phyloP scores from a whole-genome alignment of 176 grass and related monocot species.

The Miscanthus lutarioriparius region DNA sequence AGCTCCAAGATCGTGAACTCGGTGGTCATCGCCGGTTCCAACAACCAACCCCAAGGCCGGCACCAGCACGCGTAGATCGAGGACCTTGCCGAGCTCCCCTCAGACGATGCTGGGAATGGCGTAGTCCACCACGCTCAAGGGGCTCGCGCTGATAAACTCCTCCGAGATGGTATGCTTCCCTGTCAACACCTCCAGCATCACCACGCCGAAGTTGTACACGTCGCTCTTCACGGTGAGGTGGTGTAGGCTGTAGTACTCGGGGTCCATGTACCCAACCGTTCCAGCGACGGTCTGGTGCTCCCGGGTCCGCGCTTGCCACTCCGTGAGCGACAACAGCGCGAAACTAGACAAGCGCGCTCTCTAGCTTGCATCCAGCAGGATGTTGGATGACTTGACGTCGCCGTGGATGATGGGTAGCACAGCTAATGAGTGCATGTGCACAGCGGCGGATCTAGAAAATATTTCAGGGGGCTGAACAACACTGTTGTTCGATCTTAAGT shows the following conservation, averaged over 20 bases:
- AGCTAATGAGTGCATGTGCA: constrained; percentile 44
- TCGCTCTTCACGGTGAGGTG: constrained; percentile 56
- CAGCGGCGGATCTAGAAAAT: too few relatives aligned
- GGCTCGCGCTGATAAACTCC: not conserved
- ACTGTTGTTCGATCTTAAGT: too few relatives aligned
- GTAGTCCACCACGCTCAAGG: constrained; percentile 40
- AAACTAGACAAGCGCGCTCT: constrained; percentile 71
- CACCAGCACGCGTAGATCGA: constrained; percentile 31
- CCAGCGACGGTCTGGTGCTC: constrained; percentile 15
- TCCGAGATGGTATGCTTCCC: constrained; percentile 52
- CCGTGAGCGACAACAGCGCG: not conserved
- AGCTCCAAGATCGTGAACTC: too few relatives aligned
- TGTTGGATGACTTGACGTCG: constrained; percentile 92
- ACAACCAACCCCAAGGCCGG: constrained; percentile 46
- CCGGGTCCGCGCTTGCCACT: too few relatives aligned
- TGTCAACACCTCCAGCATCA: constrained; percentile 71
- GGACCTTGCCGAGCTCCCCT: constrained; percentile 33
- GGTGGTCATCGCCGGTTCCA: too few relatives aligned
- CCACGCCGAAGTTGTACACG: constrained; percentile 75
- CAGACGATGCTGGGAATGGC: constrained; percentile 32
- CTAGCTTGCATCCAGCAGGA: constrained; percentile 71
- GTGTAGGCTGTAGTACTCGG: constrained; percentile 53
- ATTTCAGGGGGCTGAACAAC: too few relatives aligned
- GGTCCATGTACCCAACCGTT: constrained; percentile 95
- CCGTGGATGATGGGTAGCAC: constrained; percentile 77